Conservation (phyloP, 129 eudicot species). For the Centrapalus pauciflorus region DNA sequence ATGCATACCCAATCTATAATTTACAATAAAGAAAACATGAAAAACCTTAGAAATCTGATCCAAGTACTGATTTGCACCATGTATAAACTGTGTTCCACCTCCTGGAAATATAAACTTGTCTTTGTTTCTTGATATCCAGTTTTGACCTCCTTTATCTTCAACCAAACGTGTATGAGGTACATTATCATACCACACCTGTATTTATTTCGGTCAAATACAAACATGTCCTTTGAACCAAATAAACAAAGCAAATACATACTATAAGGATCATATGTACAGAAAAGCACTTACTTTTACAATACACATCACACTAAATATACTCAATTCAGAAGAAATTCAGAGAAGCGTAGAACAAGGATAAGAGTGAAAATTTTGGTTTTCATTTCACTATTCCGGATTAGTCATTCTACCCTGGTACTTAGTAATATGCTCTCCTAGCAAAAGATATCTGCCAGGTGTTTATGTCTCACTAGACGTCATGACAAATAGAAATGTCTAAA, state of each 20-base stretch:
- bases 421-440: background rate
- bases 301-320: background rate
- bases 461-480: background rate
- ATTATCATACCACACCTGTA: constrained; percentile 82
- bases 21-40: background rate
- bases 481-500: background rate
- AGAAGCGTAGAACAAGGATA: background rate
- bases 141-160: constrained; percentile 77
- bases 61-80: constrained; percentile 67
- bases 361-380: background rate
- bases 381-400: background rate
- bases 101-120: constrained; percentile 70
- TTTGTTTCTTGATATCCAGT: constrained; percentile 55
- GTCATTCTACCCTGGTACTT: background rate
- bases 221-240: background rate
- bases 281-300: background rate
- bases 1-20: constrained; percentile 8
- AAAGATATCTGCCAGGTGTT: background rate
- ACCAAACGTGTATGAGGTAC: constrained; percentile 65
- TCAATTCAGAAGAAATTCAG: background rate
- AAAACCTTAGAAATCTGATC: constrained; percentile 78
- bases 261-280: background rate
- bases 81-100: constrained; percentile 64
- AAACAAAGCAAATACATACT: background rate
- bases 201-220: background rate